phyloP scores from a whole-genome alignment of 179 eudicot genomes.

The Corrigiola litoralis region DNA sequence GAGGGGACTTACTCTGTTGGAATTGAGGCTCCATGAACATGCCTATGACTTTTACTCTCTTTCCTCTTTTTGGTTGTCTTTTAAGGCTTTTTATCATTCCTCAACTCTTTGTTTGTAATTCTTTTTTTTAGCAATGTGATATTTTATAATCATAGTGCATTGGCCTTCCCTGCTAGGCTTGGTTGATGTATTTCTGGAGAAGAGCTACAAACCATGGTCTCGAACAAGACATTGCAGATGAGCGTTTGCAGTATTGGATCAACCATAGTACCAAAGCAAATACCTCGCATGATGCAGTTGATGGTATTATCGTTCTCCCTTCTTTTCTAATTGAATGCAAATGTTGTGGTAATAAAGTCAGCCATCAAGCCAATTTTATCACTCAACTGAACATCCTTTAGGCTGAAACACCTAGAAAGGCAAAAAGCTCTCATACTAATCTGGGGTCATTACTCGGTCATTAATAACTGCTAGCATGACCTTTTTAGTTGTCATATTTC shows the following conservation, averaged over 20 bases:
- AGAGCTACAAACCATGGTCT: conserved; percentile 68
- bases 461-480: too few relatives aligned
- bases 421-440: too few relatives aligned
- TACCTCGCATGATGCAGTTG: conserved; percentile 75
- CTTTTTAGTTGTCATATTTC: too few relatives aligned
- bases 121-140: not conserved
- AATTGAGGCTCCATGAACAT: not conserved
- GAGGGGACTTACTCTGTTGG: not conserved
- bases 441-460: too few relatives aligned
- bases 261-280: conserved; percentile 39
- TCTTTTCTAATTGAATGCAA: not conserved
- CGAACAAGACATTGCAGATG: conserved; percentile 76
- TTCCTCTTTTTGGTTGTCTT: too few relatives aligned
- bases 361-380: too few relatives aligned
- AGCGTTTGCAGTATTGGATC: conserved; percentile 63
- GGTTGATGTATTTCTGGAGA: conserved; percentile 85
- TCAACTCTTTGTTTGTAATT: not conserved
- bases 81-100: too few relatives aligned
- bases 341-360: not conserved
- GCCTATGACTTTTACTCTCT: too few relatives aligned
- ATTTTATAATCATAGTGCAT: too few relatives aligned
- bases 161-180: conserved; percentile 41
- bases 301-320: conserved; percentile 39
- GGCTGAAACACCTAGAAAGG: too few relatives aligned
- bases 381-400: too few relatives aligned